Conservation (phyloP, 345 rosid species). For the Luvunga scandens region DNA sequence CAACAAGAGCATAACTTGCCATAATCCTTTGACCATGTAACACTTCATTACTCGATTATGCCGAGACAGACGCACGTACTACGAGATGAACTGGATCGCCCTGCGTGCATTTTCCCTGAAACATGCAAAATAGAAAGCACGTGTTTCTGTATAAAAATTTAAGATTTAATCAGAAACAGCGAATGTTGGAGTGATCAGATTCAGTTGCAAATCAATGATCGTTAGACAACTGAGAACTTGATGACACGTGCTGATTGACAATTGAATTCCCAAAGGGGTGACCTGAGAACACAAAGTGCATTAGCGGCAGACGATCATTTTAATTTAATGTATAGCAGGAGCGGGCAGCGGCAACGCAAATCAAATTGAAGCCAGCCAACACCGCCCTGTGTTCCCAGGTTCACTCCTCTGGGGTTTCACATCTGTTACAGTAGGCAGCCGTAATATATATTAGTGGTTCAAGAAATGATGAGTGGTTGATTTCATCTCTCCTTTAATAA, state of each 20-base stretch:
- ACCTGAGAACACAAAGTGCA: conserved; percentile 38
- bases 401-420: conserved; percentile 24
- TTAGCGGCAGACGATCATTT: neutral
- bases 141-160: no score
- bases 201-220: no score
- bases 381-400: conserved; percentile 24
- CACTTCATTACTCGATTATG: neutral
- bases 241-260: neutral
- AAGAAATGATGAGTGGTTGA: no score
- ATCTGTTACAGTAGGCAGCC: neutral
- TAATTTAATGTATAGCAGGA: neutral
- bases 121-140: neutral
- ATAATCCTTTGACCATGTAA: neutral
- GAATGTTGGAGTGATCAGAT: neutral
- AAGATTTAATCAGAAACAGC: neutral
- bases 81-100: no score
- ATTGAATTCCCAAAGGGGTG: conserved; percentile 34
- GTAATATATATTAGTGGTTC: neutral
- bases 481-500: neutral
- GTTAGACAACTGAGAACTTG: neutral
- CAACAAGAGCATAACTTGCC: neutral
- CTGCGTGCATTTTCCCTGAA: neutral
- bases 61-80: no score
- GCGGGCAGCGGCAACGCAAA: neutral
- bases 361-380: neutral